These are phyloP conservation scores for Desmodesmus armatus DNA, from an alignment of 139 green algal species.

Conservation along the genomic window DNA sequence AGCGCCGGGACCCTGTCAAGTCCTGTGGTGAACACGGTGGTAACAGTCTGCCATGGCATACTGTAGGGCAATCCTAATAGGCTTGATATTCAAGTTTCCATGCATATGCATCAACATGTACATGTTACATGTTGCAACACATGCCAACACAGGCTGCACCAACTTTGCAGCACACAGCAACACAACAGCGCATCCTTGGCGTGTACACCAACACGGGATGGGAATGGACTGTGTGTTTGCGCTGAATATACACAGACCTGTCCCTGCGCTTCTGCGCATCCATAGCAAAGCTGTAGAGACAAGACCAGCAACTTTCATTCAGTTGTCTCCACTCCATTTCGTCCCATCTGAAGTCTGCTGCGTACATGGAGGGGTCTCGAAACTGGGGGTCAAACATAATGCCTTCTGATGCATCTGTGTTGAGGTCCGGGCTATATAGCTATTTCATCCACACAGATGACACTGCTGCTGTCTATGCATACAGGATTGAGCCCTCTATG, in stretches of 20 bases:
- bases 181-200: neutral
- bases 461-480: too few species aligned
- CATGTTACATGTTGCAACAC: neutral
- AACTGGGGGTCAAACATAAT: neutral
- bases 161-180: neutral
- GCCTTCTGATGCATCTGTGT: neutral
- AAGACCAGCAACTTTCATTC: neutral
- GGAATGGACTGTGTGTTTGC: neutral
- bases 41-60: neutral
- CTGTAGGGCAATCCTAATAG: neutral
- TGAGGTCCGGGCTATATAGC: too few species aligned
- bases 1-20: too few species aligned
- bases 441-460: too few species aligned
- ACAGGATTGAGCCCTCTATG: too few species aligned
- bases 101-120: neutral
- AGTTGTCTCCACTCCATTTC: neutral
- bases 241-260: neutral
- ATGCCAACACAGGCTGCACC: neutral
- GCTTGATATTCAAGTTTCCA: neutral
- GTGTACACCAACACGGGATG: neutral
- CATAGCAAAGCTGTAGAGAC: neutral
- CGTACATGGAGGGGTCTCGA: neutral
- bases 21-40: neutral
- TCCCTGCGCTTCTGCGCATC: neutral
- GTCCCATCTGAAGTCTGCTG: neutral